Percentiles rank a stretch among this genome's conserved stretches.
These are phyloP conservation scores for Geosmithia flava DNA, from an alignment of 2,329 filamentous ascomycete species.

Conservation along the genomic window DNA sequence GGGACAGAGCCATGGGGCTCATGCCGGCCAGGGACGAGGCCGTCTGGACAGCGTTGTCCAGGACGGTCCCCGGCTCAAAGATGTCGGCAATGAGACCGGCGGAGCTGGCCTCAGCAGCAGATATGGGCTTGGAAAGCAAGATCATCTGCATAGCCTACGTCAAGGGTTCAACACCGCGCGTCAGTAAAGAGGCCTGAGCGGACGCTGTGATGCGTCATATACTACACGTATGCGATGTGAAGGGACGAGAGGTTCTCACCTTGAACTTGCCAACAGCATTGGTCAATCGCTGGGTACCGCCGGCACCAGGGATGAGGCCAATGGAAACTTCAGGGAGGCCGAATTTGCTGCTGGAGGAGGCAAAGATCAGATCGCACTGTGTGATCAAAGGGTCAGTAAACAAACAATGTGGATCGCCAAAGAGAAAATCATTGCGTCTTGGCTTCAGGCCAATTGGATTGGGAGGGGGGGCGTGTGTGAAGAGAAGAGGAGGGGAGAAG, in stretches of 20 bases:
- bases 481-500: too few species aligned
- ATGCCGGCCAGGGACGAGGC: conserved; percentile 11
- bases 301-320: conserved; percentile 26
- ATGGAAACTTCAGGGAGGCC: conserved; percentile 25
- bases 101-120: conserved; percentile 11
- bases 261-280: conserved; percentile 26
- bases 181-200: neutral
- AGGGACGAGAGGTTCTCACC: conserved; percentile 8
- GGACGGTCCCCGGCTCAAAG: conserved; percentile 12
- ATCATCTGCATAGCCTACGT: conserved; percentile 16
- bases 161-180: neutral
- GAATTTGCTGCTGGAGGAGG: conserved; percentile 20
- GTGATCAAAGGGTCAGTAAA: neutral
- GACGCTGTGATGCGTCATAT: neutral
- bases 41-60: conserved; percentile 11
- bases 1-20: conserved; percentile 12
- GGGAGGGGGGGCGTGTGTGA: conserved; percentile 1
- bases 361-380: conserved; percentile 26
- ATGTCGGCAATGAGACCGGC: conserved; percentile 13
- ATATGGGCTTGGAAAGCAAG: conserved; percentile 13
- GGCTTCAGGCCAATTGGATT: neutral
- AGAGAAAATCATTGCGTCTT: neutral
- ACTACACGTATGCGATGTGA: neutral
- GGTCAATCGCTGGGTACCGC: conserved; percentile 26
- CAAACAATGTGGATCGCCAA: neutral